phyloP scores from a whole-genome alignment of 2,329 filamentous ascomycete species.

The Penicillium concentricum region DNA sequence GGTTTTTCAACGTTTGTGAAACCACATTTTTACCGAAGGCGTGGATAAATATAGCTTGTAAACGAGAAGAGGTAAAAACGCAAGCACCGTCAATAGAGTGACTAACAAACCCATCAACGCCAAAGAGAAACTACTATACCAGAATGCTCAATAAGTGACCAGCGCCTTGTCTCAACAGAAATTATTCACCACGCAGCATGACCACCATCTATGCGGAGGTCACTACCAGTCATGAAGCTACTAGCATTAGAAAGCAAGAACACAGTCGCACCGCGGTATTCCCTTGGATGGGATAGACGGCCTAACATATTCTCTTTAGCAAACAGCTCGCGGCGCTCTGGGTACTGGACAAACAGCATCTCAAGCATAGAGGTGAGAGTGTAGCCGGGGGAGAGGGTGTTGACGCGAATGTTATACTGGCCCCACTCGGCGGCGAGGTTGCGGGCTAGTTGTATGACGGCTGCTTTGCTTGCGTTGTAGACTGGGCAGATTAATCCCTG shows the following conservation, averaged over 20 bases:
- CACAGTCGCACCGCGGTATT: slow-evolving; percentile 3
- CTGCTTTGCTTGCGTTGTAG: slow-evolving; percentile 3
- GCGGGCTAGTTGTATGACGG: neutral
- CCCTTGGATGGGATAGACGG: neutral
- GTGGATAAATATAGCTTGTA: too few species aligned
- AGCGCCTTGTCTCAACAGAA: too few species aligned
- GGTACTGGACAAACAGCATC: neutral
- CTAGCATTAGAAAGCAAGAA: slow-evolving; percentile 7
- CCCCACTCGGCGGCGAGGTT: slow-evolving; percentile 1
- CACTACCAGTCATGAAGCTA: slow-evolving; percentile 8
- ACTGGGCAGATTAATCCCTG: slow-evolving; percentile 15
- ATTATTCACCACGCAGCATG: slow-evolving; percentile 1
- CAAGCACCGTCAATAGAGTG: neutral
- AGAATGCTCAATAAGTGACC: neutral
- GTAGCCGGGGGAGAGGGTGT: slow-evolving; percentile 8
- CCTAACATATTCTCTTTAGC: slow-evolving; percentile 4
- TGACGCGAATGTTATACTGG: slow-evolving; percentile 7
- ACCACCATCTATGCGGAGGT: slow-evolving; percentile 9
- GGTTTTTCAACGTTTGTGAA: too few species aligned
- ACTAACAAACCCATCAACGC: too few species aligned
- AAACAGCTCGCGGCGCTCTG: neutral
- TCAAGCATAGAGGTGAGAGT: neutral
- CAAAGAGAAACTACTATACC: neutral
- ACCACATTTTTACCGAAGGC: too few species aligned
- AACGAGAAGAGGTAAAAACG: neutral